phyloP scores from a whole-genome alignment of 306 rosid genomes.

The Inga laurina region DNA sequence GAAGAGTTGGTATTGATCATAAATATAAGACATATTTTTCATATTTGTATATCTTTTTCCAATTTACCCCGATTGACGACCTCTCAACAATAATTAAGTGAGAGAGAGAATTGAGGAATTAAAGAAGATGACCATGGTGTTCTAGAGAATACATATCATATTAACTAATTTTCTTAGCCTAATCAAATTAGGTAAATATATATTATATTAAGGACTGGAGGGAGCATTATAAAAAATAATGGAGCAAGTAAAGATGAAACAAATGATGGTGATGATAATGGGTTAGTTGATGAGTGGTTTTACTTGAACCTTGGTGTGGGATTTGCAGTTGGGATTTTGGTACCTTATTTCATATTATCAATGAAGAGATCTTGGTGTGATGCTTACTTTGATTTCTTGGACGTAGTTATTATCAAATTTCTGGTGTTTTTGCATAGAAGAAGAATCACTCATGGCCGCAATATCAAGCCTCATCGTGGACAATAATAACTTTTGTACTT shows the following conservation, averaged over 20 bases:
- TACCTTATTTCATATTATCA: constrained; percentile 43
- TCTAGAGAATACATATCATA: no score
- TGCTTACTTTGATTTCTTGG: constrained; percentile 38
- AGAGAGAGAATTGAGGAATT: no score
- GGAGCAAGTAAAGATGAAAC: not conserved
- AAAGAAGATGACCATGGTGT: no score
- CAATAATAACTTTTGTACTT: not conserved
- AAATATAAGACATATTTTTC: no score
- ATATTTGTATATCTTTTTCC: no score
- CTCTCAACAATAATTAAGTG: no score
- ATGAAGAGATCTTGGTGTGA: constrained; percentile 41
- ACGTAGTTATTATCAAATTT: constrained; percentile 29
- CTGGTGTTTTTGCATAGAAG: not conserved
- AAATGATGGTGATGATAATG: not conserved
- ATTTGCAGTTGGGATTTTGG: constrained; percentile 40
- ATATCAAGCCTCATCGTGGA: not conserved
- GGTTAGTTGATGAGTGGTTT: constrained; percentile 45
- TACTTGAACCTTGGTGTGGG: constrained; percentile 58
- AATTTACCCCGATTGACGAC: no score
- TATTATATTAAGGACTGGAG: no score
- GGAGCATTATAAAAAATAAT: not conserved
- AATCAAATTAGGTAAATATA: no score
- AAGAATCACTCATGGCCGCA: not conserved
- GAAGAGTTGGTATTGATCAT: no score
- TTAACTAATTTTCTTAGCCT: no score